A percentile compares a stretch with the other conserved stretches of the same genome.
Conservation (phyloP, 805 yeast species). For the Groenewaldozyma salmanticensis region DNA sequence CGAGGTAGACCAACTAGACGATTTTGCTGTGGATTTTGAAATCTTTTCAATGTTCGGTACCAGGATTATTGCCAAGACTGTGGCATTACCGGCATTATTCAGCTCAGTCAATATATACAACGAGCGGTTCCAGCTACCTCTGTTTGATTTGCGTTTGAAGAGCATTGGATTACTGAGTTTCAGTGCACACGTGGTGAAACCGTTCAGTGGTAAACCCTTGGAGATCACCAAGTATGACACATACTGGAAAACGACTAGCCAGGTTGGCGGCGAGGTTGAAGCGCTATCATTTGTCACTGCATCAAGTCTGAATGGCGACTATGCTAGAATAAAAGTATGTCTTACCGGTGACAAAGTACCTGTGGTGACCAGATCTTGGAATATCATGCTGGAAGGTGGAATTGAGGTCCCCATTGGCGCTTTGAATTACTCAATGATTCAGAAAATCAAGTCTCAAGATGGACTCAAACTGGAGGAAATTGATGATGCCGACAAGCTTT, state of each 20-base stretch:
- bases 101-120: constrained; percentile 5
- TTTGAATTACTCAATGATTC: constrained; percentile 27
- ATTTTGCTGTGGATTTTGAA: constrained; percentile 74
- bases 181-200: constrained; percentile 73
- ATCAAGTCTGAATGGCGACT: constrained; percentile 78
- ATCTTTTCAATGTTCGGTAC: constrained; percentile 94
- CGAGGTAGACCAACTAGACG: constrained; percentile 70
- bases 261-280: constrained; percentile 24
- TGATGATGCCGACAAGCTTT: constrained; percentile 6
- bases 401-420: constrained; percentile 54
- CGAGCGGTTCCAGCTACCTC: constrained; percentile 46
- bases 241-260: constrained; percentile 88
- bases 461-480: constrained; percentile 19
- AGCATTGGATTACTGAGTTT: constrained; percentile 74
- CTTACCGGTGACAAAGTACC: constrained; percentile 78
- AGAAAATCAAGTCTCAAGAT: constrained; percentile 1
- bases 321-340: constrained; percentile 59
- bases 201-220: constrained; percentile 74
- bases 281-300: constrained; percentile 76
- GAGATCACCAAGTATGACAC: constrained; percentile 92
- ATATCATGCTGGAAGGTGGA: constrained; percentile 23
- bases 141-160: constrained; percentile 71
- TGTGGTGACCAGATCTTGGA: constrained; percentile 35
- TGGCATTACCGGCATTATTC: constrained; percentile 56
- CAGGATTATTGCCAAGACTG: constrained; percentile 77